phyloP scores from a whole-genome alignment of 106 monocot species.

The Ottelia alismoides region DNA sequence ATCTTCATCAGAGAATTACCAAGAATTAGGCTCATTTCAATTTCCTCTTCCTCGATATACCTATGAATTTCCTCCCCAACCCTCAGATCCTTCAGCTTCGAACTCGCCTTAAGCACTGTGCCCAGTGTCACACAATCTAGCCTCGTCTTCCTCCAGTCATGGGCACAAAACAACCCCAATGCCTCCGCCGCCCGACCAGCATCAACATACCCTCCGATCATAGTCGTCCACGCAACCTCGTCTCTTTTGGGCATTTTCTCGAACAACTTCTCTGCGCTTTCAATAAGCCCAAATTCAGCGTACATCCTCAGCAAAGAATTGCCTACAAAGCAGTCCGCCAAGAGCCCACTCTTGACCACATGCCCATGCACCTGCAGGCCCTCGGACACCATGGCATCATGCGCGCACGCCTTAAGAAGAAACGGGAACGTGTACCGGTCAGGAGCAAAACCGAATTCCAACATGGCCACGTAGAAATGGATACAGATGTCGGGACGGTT shows the following conservation, averaged over 20 bases:
- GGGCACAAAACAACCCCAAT: conserved; percentile 32
- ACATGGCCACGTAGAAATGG: conserved; percentile 12
- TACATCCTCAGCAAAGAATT: conserved; percentile 42
- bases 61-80: conserved; percentile 12
- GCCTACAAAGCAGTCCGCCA: conserved; percentile 33
- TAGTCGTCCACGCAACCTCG: conserved; percentile 52
- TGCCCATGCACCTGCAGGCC: conserved; percentile 39
- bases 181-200: conserved; percentile 29
- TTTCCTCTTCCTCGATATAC: conserved; percentile 10
- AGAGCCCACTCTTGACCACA: conserved; percentile 30
- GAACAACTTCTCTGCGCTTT: conserved; percentile 49
- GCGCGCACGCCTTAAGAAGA: conserved; percentile 19
- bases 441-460: conserved; percentile 3
- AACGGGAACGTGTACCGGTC: conserved; percentile 39
- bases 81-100: conserved; percentile 8
- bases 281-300: conserved; percentile 9
- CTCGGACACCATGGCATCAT: neutral
- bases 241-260: conserved; percentile 41
- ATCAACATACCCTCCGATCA: conserved; percentile 43
- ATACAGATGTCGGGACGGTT: conserved; percentile 8
- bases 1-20: conserved; percentile 30
- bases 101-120: conserved; percentile 32
- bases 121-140: conserved; percentile 30
- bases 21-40: conserved; percentile 9
- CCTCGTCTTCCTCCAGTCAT: conserved; percentile 16